Percentiles rank a stretch among this genome's conserved stretches.
These are phyloP conservation scores for Tetradesmus obliquus DNA, from an alignment of 139 green algal species.

Conservation along the genomic window DNA sequence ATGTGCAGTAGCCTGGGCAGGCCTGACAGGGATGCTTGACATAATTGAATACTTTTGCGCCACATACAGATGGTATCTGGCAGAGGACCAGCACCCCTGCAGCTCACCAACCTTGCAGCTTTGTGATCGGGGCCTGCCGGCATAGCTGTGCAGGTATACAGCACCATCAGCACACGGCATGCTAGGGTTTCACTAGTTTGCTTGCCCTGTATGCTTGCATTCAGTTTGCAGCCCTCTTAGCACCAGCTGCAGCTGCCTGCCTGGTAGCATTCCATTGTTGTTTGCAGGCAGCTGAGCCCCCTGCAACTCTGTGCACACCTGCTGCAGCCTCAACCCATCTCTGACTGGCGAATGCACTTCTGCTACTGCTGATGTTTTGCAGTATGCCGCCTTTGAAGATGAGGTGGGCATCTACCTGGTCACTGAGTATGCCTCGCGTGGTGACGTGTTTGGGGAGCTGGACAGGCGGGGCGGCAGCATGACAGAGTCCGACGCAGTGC, in stretches of 20 bases:
- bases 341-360: too few species aligned
- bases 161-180: background rate
- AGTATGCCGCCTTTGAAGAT: slow-evolving; percentile 74
- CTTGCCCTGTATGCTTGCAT: background rate
- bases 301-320: background rate
- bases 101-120: too few species aligned
- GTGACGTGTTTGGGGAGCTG: slow-evolving; percentile 71
- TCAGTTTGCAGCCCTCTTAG: background rate
- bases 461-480: slow-evolving; percentile 60
- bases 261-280: background rate
- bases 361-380: background rate
- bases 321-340: too few species aligned
- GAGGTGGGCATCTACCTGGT: slow-evolving; percentile 55
- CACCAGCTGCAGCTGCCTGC: background rate
- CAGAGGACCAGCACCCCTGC: too few species aligned
- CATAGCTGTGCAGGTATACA: background rate
- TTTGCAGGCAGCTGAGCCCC: background rate
- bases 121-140: too few species aligned
- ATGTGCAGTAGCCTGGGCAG: background rate
- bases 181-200: background rate
- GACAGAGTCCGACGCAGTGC: slow-evolving; percentile 62
- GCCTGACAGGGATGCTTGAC: background rate
- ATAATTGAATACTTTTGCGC: background rate
- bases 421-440: slow-evolving; percentile 46
- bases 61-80: too few species aligned